Evolutionary conservation across 2,329 filamentous ascomycete genomes (phyloP), one percentile per base, ranked within the genome.

Genomic region (Neospermospora avenae): DNA sequence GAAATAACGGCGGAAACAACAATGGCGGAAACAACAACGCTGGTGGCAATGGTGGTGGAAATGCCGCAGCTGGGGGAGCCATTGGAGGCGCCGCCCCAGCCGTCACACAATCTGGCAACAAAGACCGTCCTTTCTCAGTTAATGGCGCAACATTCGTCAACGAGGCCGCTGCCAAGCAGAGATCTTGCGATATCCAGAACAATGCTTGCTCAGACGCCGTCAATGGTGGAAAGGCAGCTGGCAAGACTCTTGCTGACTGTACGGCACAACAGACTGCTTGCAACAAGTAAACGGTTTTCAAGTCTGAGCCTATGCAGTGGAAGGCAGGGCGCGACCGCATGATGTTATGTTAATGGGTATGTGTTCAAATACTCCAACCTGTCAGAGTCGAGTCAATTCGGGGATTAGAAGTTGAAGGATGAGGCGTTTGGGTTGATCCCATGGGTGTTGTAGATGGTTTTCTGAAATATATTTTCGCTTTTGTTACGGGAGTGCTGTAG

Each of bases 121-220:
- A 45, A 8, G 22, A 31, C 2, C 77, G 83, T 25, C 81, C 82
- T 57, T 85, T 85, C 71, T 63, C 70, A 31, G 80, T 84, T 63
- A 79, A 81, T 67, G 80, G 79, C 57, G 75, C 76, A 74, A 83
- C 76, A 44, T 87, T 87, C 69, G 78, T 79, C 46, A 81, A 81
- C 70, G 70, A 81, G 67, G 72, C 69, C 3, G 80, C 78, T 14
- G 85, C 85, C 14, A 73, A 79, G 45, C 79, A 85, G 71, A 78
- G 85, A 44, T 78, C 82, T 45, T 87, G 84, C 69, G 80, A 83
- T 63, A 79, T 85, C 84, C 60, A 87, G 74, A 81, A 84, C 74
- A 86, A 86, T 66, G 72, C 69, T 2, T 88, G 85, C 67, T 77
- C 80, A 13, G 73, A 84, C 64, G 78, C 78, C 34, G 80, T 81